phyloP scores from a whole-genome alignment of 2,329 filamentous ascomycete genomes.

The Lecanicillium sp. region DNA sequence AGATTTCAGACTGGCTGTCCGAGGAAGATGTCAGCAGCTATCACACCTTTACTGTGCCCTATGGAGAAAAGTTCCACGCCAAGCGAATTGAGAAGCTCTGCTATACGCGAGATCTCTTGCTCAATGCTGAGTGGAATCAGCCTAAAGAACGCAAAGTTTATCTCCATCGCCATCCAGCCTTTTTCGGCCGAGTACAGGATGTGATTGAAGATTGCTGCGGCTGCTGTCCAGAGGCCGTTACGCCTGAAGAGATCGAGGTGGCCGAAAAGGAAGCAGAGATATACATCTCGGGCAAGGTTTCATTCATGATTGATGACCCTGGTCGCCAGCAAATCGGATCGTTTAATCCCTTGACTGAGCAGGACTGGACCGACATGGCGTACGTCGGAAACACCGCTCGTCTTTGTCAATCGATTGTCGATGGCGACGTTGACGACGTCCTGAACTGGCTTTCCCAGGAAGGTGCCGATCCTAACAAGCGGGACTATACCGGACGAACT shows the following conservation, averaged over 20 bases:
- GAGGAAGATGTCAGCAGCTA: slow-evolving; percentile 73
- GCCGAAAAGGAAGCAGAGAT: slow-evolving; percentile 66
- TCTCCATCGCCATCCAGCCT: slow-evolving; percentile 77
- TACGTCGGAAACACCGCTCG: slow-evolving; percentile 73
- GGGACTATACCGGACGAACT: slow-evolving; percentile 72
- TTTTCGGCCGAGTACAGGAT: slow-evolving; percentile 70
- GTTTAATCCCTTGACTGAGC: slow-evolving; percentile 73
- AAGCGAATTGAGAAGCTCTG: slow-evolving; percentile 74
- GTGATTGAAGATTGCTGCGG: slow-evolving; percentile 78
- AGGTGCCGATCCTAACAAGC: slow-evolving; percentile 60
- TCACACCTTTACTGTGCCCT: slow-evolving; percentile 67
- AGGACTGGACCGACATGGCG: slow-evolving; percentile 88
- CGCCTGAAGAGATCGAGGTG: slow-evolving; percentile 62
- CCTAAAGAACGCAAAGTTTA: slow-evolving; percentile 66
- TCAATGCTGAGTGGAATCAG: slow-evolving; percentile 85
- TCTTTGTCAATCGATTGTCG: slow-evolving; percentile 75
- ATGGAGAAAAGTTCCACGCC: slow-evolving; percentile 53
- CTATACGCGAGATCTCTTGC: slow-evolving; percentile 71
- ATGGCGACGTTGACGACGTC: slow-evolving; percentile 63
- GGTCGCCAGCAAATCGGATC: slow-evolving; percentile 64
- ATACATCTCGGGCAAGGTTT: slow-evolving; percentile 66
- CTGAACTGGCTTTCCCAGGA: slow-evolving; percentile 62
- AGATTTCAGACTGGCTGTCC: slow-evolving; percentile 76
- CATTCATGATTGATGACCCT: slow-evolving; percentile 73
- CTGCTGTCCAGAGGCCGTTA: slow-evolving; percentile 62